phyloP scores from a whole-genome alignment of 257 asterid species.

The Fraxinus pennsylvanica region DNA sequence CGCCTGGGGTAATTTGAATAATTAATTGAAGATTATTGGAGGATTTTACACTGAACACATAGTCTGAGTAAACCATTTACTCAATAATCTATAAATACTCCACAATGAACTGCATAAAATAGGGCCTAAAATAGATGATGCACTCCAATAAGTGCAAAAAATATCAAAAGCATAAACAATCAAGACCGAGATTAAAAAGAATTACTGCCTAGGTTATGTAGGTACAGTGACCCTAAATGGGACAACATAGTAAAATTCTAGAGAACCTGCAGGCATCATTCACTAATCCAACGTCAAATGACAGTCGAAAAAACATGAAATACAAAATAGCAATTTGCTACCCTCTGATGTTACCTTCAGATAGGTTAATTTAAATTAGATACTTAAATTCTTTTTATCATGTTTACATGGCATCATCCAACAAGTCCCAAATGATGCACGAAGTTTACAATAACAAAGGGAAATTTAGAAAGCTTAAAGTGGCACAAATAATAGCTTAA shows the following conservation, averaged over 20 bases:
- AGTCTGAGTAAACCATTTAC: neutral
- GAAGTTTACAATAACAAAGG: neutral
- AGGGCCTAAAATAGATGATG: neutral
- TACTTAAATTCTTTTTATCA: neutral
- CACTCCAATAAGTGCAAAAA: neutral
- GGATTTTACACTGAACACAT: neutral
- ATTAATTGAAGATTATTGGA: neutral
- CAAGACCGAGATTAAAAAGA: neutral
- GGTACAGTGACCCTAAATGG: neutral
- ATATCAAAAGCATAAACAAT: neutral
- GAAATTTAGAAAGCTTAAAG: conserved; percentile 11
- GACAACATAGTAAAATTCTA: neutral
- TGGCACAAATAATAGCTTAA: conserved; percentile 12
- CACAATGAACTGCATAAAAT: neutral
- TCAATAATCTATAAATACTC: neutral
- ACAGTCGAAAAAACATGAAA: neutral
- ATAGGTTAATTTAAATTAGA: neutral
- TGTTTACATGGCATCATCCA: neutral
- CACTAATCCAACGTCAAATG: neutral
- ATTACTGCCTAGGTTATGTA: neutral
- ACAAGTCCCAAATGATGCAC: neutral
- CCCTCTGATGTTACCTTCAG: neutral
- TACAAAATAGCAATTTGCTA: neutral
- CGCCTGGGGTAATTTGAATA: neutral
- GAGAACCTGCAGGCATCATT: neutral